Evolutionary conservation across 1,139 yeast genomes (phyloP).

Genomic region (Yamadazyma atlantica): DNA sequence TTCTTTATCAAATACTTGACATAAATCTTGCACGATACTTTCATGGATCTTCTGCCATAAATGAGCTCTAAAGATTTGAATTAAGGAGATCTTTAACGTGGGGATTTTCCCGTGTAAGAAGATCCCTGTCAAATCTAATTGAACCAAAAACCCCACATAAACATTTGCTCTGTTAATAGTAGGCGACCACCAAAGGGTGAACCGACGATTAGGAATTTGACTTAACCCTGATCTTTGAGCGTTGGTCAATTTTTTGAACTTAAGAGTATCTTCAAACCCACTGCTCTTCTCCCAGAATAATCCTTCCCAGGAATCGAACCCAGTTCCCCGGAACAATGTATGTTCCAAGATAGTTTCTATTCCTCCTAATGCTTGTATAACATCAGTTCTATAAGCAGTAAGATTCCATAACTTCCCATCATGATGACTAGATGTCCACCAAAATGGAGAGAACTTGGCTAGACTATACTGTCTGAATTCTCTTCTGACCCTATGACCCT

Average conservation of each 20-base stretch:
- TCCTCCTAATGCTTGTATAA: conserved; percentile 96
- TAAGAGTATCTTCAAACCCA: conserved; percentile 95
- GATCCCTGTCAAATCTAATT: conserved; percentile 93
- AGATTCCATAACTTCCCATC: conserved; percentile 97
- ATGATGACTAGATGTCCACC: conserved; percentile 95
- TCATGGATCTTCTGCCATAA: conserved; percentile 99
- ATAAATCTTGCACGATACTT: conserved; percentile 86
- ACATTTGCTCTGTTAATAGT: conserved; percentile 98
- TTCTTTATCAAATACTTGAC: conserved; percentile 90
- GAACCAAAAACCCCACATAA: conserved; percentile 95
- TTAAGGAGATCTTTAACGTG: conserved; percentile 88
- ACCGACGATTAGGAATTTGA: conserved; percentile 96
- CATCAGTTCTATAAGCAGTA: conserved; percentile 91
- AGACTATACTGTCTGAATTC: conserved; percentile 75
- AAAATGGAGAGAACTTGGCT: conserved; percentile 78
- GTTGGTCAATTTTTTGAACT: conserved; percentile 90
- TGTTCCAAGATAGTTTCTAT: conserved; percentile 95
- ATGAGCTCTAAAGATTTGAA: conserved; percentile 96
- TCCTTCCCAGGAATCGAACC: conserved; percentile 98
- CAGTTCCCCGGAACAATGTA: conserved; percentile 93
- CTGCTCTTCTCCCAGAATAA: conserved; percentile 97
- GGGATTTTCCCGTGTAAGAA: conserved; percentile 98
- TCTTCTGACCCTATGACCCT: conserved; percentile 85
- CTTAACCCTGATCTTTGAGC: conserved; percentile 97
- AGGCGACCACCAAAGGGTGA: conserved; percentile 99